Percentiles rank a stretch among this genome's conserved stretches.
These are phyloP conservation scores for Fraxinus nigra DNA, from an alignment of 305 asterid genomes.

Conservation along the genomic window DNA sequence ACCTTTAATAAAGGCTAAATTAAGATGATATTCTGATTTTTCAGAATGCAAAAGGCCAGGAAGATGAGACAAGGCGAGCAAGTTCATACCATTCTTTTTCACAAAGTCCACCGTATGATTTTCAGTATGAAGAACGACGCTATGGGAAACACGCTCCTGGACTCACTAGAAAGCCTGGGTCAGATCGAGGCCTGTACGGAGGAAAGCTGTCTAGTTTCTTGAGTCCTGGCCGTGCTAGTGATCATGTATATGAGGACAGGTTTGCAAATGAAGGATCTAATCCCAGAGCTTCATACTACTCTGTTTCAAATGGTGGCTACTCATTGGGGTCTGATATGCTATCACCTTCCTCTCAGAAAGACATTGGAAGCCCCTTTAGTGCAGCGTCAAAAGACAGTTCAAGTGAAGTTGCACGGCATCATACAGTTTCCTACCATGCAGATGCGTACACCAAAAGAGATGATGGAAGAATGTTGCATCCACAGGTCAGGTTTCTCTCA, in stretches of 20 bases:
- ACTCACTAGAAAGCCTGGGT: slow-evolving; percentile 80
- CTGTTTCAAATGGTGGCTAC: slow-evolving; percentile 63
- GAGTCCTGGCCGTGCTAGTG: slow-evolving; percentile 68
- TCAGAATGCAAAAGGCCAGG: slow-evolving; percentile 66
- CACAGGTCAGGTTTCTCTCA: slow-evolving; percentile 45
- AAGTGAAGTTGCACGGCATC: slow-evolving; percentile 33
- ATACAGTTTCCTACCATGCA: slow-evolving; percentile 9
- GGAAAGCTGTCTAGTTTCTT: slow-evolving; percentile 72
- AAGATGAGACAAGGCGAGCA: slow-evolving; percentile 79
- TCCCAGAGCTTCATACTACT: slow-evolving; percentile 55
- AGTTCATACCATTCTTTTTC: slow-evolving; percentile 95
- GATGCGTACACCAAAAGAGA: slow-evolving; percentile 21
- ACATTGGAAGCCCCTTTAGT: slow-evolving; percentile 58
- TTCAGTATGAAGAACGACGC: slow-evolving; percentile 88
- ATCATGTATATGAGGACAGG: slow-evolving; percentile 48
- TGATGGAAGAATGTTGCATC: slow-evolving; percentile 33
- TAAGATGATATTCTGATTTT: slow-evolving; percentile 26
- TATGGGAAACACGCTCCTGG: slow-evolving; percentile 69
- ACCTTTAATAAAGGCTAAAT: slow-evolving; percentile 29
- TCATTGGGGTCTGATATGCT: slow-evolving; percentile 45
- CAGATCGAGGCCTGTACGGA: slow-evolving; percentile 81
- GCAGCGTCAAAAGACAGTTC: slow-evolving; percentile 58
- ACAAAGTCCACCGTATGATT: slow-evolving; percentile 97
- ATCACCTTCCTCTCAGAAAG: slow-evolving; percentile 57
- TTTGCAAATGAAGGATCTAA: slow-evolving; percentile 58